A percentile compares a stretch with the other conserved stretches of the same genome.
phyloP scores from a whole-genome alignment of 2,329 filamentous ascomycete species.

The Septoria linicola region DNA sequence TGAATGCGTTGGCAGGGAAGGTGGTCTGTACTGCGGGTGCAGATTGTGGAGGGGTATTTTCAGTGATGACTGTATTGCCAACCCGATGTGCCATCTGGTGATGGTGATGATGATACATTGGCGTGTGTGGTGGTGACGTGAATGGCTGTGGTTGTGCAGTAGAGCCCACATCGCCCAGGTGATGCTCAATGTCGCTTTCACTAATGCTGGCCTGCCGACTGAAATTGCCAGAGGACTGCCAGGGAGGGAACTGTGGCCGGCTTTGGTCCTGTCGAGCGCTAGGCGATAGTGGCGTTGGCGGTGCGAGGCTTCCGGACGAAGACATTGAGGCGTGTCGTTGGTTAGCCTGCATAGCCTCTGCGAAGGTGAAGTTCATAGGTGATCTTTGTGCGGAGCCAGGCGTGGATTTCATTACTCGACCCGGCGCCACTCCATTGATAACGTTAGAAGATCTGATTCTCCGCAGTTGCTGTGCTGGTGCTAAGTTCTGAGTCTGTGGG shows the following conservation, averaged over 20 bases:
- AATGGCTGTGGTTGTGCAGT: slow-evolving; percentile 33
- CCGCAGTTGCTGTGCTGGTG: slow-evolving; percentile 63
- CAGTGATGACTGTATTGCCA: slow-evolving; percentile 39
- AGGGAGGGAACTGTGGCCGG: slow-evolving; percentile 39
- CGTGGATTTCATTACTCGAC: slow-evolving; percentile 49
- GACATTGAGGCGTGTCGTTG: slow-evolving; percentile 38
- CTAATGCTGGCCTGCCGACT: slow-evolving; percentile 44
- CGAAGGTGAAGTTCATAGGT: slow-evolving; percentile 47
- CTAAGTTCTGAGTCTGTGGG: slow-evolving; percentile 59
- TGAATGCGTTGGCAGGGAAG: slow-evolving; percentile 43
- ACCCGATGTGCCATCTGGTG: slow-evolving; percentile 27
- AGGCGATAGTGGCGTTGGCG: slow-evolving; percentile 51
- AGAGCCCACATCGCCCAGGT: slow-evolving; percentile 27
- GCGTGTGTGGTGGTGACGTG: slow-evolving; percentile 50
- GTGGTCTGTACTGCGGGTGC: slow-evolving; percentile 51
- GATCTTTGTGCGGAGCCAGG: slow-evolving; percentile 50
- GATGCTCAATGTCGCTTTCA: slow-evolving; percentile 39
- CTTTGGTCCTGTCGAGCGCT: slow-evolving; percentile 31
- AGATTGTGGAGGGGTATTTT: slow-evolving; percentile 52
- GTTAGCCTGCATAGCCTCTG: slow-evolving; percentile 47
- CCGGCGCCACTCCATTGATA: slow-evolving; percentile 43
- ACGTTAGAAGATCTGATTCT: slow-evolving; percentile 51
- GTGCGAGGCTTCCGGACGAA: slow-evolving; percentile 44
- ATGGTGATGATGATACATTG: slow-evolving; percentile 35
- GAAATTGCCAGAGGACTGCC: slow-evolving; percentile 40